Percentiles rank a stretch among this genome's conserved stretches.
Evolutionary conservation across 2,329 filamentous ascomycete species (phyloP).

Genomic region (Apiospora sp.): DNA sequence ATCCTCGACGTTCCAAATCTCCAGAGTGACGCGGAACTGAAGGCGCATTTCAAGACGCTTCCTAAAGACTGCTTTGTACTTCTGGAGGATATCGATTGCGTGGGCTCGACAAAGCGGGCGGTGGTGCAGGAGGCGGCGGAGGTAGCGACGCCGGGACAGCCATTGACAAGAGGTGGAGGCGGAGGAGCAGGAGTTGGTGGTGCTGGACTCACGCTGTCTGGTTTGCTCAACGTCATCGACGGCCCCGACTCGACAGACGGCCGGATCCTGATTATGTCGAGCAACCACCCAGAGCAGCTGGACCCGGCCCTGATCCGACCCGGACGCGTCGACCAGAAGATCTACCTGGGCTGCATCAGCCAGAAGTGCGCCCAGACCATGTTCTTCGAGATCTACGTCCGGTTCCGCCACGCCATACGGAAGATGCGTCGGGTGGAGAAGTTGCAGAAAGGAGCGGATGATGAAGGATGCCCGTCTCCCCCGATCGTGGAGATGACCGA

Average conservation of each 20-base stretch:
- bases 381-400: neutral
- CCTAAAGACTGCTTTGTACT: slow-evolving; percentile 82
- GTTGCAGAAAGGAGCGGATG: neutral
- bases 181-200: too few relatives aligned
- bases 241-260: slow-evolving; percentile 91
- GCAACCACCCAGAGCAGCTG: slow-evolving; percentile 86
- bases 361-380: neutral
- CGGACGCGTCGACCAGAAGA: slow-evolving; percentile 88
- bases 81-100: slow-evolving; percentile 88
- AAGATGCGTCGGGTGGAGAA: neutral
- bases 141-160: too few relatives aligned
- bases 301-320: slow-evolving; percentile 88
- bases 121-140: too few relatives aligned
- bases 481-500: neutral
- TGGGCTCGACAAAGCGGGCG: slow-evolving; percentile 70
- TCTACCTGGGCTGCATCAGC: slow-evolving; percentile 78
- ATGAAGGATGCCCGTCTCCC: too few relatives aligned
- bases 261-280: slow-evolving; percentile 87
- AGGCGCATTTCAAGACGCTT: slow-evolving; percentile 81
- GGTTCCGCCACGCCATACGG: too few relatives aligned
- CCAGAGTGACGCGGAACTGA: slow-evolving; percentile 76
- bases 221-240: slow-evolving; percentile 85
- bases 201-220: slow-evolving; percentile 81
- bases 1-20: slow-evolving; percentile 46
- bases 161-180: too few relatives aligned